Conservation (phyloP, 345 rosid species). For the Boechera stricta region DNA sequence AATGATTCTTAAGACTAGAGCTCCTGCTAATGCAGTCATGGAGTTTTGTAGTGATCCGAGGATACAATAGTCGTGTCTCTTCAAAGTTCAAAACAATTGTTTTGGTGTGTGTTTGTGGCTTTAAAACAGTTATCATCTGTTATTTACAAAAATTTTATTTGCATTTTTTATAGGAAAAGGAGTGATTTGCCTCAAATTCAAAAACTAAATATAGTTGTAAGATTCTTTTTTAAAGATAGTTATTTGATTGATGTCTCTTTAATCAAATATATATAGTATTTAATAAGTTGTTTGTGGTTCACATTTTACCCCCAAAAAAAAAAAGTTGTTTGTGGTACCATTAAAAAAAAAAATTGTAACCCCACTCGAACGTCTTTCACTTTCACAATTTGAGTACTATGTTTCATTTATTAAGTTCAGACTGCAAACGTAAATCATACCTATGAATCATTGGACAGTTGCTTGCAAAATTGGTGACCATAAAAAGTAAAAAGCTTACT, state of each 20-base stretch:
- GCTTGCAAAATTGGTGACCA: conserved; percentile 30
- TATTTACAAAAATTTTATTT: not conserved
- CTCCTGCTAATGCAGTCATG: conserved; percentile 75
- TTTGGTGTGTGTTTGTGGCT: conserved; percentile 10
- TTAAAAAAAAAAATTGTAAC: not conserved
- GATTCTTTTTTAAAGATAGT: not conserved
- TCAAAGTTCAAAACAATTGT: not conserved
- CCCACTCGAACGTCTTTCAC: conserved; percentile 5
- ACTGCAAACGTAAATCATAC: conserved; percentile 1
- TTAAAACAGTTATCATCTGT: conserved; percentile 15
- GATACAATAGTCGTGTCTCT: conserved; percentile 1
- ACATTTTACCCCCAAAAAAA: no score
- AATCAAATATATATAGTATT: not conserved
- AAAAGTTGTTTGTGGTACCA: not conserved
- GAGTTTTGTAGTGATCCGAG: conserved; percentile 49
- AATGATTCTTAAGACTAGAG: conserved; percentile 81
- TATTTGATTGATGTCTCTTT: conserved; percentile 9
- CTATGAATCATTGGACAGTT: conserved; percentile 27
- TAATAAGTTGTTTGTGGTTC: not conserved
- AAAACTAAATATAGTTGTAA: conserved; percentile 9
- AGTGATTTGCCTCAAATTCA: not conserved
- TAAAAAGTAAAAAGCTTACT: not conserved
- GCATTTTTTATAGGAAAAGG: conserved; percentile 3
- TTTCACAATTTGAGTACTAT: conserved; percentile 33
- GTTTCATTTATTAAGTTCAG: conserved; percentile 5